phyloP scores from a whole-genome alignment of 2,329 filamentous ascomycete species.

The Pseudogymnoascus sp. region DNA sequence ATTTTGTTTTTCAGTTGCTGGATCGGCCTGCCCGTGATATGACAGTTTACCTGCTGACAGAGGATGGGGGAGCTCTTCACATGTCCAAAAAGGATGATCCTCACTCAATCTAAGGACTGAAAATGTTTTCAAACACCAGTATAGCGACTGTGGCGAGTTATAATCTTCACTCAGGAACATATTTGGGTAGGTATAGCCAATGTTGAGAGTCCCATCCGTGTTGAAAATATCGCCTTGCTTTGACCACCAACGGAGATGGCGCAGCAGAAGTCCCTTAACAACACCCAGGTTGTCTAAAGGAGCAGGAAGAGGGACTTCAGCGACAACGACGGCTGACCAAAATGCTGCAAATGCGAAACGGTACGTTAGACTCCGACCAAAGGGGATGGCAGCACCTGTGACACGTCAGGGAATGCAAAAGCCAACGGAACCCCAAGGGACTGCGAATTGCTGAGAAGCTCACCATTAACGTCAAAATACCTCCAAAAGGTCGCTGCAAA shows the following conservation, averaged over 20 bases:
- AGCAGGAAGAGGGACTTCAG: slow-evolving; percentile 32
- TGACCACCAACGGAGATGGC: slow-evolving; percentile 44
- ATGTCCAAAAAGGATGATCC: slow-evolving; percentile 38
- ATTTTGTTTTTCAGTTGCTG: neutral
- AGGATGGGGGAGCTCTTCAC: slow-evolving; percentile 32
- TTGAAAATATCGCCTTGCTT: slow-evolving; percentile 37
- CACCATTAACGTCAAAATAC: slow-evolving; percentile 41
- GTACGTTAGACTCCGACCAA: slow-evolving; percentile 43
- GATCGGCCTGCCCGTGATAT: neutral
- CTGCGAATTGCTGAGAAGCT: neutral
- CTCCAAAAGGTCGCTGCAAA: slow-evolving; percentile 38
- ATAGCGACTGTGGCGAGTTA: slow-evolving; percentile 48
- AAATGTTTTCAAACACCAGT: slow-evolving; percentile 46
- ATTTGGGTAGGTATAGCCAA: slow-evolving; percentile 36
- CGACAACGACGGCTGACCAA: slow-evolving; percentile 38
- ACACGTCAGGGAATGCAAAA: neutral
- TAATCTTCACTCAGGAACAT: slow-evolving; percentile 50
- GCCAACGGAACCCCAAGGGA: neutral
- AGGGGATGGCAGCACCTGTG: slow-evolving; percentile 43
- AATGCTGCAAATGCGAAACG: slow-evolving; percentile 43
- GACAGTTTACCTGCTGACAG: neutral
- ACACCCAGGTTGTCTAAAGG: slow-evolving; percentile 30
- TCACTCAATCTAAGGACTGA: slow-evolving; percentile 32
- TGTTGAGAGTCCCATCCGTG: slow-evolving; percentile 41
- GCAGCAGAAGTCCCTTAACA: slow-evolving; percentile 41